phyloP scores from a whole-genome alignment of 495 filamentous ascomycete genomes.

The Hypoxylon subgilvum region DNA sequence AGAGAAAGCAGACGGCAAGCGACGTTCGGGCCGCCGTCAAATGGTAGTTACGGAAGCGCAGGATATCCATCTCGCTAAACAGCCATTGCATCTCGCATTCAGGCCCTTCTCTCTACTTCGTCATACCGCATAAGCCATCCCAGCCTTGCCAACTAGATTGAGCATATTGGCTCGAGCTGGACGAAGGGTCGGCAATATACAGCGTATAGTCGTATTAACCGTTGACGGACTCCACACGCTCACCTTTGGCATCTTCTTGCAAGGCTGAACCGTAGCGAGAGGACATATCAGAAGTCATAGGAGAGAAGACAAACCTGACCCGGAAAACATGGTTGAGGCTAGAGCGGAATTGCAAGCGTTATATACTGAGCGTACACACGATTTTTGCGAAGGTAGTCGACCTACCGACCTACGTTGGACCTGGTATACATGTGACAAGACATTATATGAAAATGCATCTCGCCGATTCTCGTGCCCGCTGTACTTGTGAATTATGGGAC shows the following conservation, averaged over 20 bases:
- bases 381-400: slow-evolving; percentile 3
- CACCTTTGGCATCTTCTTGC: too few relatives aligned
- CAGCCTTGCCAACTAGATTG: not conserved
- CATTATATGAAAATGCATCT: not conserved
- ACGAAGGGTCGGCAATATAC: not conserved
- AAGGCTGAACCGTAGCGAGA: too few relatives aligned
- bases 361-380: slow-evolving; percentile 18
- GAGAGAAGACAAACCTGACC: slow-evolving; percentile 10
- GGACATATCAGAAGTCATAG: slow-evolving; percentile 19
- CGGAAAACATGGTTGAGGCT: not conserved
- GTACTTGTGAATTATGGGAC: too few relatives aligned
- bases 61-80: slow-evolving; percentile 36
- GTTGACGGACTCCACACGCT: too few relatives aligned
- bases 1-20: slow-evolving; percentile 49
- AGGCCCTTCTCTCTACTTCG: not conserved
- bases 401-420: slow-evolving; percentile 9
- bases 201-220: not conserved
- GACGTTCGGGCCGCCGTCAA: slow-evolving; percentile 48
- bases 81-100: not conserved
- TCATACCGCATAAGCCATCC: not conserved
- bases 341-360: slow-evolving; percentile 7
- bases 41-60: slow-evolving; percentile 40
- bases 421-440: slow-evolving; percentile 25
- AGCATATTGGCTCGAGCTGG: not conserved
- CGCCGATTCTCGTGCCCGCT: not conserved